Conservation (phyloP, 208 protist genomes). For the Naegleria fowleri region DNA sequence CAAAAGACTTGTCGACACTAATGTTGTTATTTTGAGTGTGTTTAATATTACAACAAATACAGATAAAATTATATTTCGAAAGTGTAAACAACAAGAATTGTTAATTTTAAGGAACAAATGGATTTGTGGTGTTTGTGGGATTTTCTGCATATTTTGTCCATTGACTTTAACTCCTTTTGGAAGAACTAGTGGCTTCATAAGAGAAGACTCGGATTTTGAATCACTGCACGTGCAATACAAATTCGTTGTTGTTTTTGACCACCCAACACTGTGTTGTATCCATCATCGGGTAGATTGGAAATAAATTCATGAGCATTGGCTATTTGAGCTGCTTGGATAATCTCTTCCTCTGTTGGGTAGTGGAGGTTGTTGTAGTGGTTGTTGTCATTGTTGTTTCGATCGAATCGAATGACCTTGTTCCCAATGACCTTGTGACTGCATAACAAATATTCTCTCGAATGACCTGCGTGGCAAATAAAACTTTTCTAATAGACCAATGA, state of each 20-base stretch:
- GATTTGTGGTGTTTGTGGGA: too few species aligned
- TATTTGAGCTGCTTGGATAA: not conserved
- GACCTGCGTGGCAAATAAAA: not conserved
- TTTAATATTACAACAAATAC: too few species aligned
- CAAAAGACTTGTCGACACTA: not conserved
- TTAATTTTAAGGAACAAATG: too few species aligned
- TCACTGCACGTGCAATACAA: not conserved
- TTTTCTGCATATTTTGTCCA: too few species aligned
- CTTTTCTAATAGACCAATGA: not conserved
- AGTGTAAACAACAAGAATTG: too few species aligned
- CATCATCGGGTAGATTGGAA: not conserved
- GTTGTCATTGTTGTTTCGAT: not conserved
- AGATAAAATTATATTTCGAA: too few species aligned
- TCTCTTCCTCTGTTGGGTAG: not conserved
- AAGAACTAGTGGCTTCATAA: constrained; percentile 5
- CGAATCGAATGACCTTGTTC: not conserved
- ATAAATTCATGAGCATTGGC: constrained; percentile 3
- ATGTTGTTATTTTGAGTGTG: too few species aligned
- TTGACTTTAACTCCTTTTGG: too few species aligned
- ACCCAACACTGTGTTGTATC: not conserved
- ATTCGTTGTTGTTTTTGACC: not conserved
- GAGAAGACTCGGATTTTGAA: not conserved
- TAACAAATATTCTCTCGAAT: constrained; percentile 23
- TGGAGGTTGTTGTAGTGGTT: too few species aligned
- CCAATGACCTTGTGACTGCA: not conserved